Conservation (phyloP, 2,329 filamentous ascomycete species). For the Clarireedia paspali region DNA sequence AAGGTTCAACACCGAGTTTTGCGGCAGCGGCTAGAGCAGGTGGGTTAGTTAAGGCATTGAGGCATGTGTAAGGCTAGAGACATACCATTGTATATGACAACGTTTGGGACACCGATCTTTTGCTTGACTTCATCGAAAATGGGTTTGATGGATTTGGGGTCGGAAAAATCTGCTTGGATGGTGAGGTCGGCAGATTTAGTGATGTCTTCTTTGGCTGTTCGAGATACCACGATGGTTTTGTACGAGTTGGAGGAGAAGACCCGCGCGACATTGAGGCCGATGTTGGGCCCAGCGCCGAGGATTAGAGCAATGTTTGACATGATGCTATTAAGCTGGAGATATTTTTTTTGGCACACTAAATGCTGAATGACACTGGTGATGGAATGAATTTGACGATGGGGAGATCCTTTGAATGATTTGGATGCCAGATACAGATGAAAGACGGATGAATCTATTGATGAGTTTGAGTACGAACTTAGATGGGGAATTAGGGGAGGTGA, state of each 20-base stretch:
- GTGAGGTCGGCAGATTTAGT: constrained; percentile 26
- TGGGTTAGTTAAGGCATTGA: neutral
- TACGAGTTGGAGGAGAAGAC: constrained; percentile 33
- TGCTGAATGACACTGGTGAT: too few species aligned
- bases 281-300: constrained; percentile 35
- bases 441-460: too few species aligned
- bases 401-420: too few species aligned
- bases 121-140: constrained; percentile 34
- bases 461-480: too few species aligned
- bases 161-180: constrained; percentile 31
- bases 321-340: neutral
- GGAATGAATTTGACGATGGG: too few species aligned
- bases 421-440: too few species aligned
- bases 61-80: neutral
- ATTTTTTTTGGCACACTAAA: too few species aligned
- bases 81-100: constrained; percentile 37
- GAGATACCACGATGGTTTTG: constrained; percentile 33
- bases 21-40: neutral
- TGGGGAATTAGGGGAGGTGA: too few species aligned
- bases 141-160: constrained; percentile 14
- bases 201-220: constrained; percentile 23
- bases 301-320: constrained; percentile 28
- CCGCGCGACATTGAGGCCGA: constrained; percentile 30
- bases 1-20: neutral
- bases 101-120: constrained; percentile 31